A percentile compares a stretch with the other conserved stretches of the same genome.
Evolutionary conservation across 202 grass and related monocot species (phyloP).

Genomic region (Sporobolus alterniflorus): DNA sequence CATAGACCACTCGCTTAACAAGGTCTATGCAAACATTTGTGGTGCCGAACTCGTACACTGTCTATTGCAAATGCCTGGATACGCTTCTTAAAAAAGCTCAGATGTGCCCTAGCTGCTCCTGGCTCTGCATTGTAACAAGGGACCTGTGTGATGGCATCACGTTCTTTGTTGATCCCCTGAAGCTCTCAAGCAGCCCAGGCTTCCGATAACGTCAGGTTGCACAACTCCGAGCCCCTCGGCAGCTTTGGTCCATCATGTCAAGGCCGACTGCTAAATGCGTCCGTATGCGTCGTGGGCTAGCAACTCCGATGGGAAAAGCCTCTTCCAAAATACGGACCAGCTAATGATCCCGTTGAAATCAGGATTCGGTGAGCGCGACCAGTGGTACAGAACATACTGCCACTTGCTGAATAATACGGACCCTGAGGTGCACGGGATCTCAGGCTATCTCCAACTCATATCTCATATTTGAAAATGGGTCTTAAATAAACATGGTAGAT

Average conservation of each 20-base stretch:
- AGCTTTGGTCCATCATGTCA: slow-evolving; percentile 95
- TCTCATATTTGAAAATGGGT: too few species aligned
- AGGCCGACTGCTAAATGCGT: slow-evolving; percentile 72
- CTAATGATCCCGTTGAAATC: slow-evolving; percentile 90
- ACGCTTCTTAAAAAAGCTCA: slow-evolving; percentile 93
- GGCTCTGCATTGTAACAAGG: too few species aligned
- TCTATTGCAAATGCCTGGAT: slow-evolving; percentile 93
- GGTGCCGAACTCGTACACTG: slow-evolving; percentile 84
- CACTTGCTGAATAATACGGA: slow-evolving; percentile 85
- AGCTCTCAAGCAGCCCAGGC: slow-evolving; percentile 68
- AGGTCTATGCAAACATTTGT: slow-evolving; percentile 88
- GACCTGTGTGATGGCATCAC: too few species aligned
- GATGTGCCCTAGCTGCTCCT: slow-evolving; percentile 49
- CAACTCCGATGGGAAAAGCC: slow-evolving; percentile 79
- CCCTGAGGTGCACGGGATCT: slow-evolving; percentile 91
- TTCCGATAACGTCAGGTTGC: slow-evolving; percentile 76
- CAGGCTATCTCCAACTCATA: too few species aligned
- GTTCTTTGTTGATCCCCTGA: slow-evolving; percentile 70
- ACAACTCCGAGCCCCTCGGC: slow-evolving; percentile 78
- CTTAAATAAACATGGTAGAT: too few species aligned
- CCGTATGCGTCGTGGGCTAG: slow-evolving; percentile 88
- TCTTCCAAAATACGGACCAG: slow-evolving; percentile 93
- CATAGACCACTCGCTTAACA: slow-evolving; percentile 75
- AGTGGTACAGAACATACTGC: slow-evolving; percentile 86
- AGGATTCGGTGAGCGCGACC: slow-evolving; percentile 81